Conservation (phyloP, 2,329 filamentous ascomycete genomes). For the Ceratocystiopsis sp. region DNA sequence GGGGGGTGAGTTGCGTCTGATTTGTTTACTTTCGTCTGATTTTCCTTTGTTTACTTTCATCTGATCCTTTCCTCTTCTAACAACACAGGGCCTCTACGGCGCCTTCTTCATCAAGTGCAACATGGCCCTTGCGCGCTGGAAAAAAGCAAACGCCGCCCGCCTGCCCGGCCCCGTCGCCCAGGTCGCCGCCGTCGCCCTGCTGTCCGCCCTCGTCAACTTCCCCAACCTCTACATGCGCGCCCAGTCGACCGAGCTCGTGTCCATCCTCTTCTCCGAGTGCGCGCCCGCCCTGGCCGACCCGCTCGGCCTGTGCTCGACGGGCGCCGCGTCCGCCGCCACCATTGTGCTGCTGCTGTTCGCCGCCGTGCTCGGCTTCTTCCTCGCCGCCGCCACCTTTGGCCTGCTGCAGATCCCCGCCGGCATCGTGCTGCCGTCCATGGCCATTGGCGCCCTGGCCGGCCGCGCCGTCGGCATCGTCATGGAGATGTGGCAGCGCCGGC, state of each 20-base stretch:
- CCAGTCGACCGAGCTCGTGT: constrained; percentile 80
- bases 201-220: constrained; percentile 84
- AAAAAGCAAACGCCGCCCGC: constrained; percentile 41
- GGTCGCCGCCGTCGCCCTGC: constrained; percentile 58
- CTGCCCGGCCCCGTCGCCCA: constrained; percentile 62
- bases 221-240: constrained; percentile 94
- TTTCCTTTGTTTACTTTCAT: not conserved
- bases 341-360: constrained; percentile 72
- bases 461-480: constrained; percentile 79
- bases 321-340: constrained; percentile 64
- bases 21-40: too few relatives aligned
- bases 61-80: not conserved
- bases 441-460: constrained; percentile 80
- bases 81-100: constrained; percentile 63
- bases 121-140: constrained; percentile 70
- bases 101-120: constrained; percentile 91
- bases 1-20: constrained; percentile 36
- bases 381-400: constrained; percentile 80
- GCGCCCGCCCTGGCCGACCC: constrained; percentile 66
- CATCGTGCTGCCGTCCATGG: constrained; percentile 91
- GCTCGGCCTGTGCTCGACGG: constrained; percentile 79
- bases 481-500: constrained; percentile 69
- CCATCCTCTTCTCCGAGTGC: constrained; percentile 84
- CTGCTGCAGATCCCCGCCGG: constrained; percentile 88
- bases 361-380: constrained; percentile 65